A percentile compares a stretch with the other conserved stretches of the same genome.
These are phyloP conservation scores for Tetrapyrgos nigripes DNA, from an alignment of 1,284 basidiomycete genomes.

Conservation along the genomic window DNA sequence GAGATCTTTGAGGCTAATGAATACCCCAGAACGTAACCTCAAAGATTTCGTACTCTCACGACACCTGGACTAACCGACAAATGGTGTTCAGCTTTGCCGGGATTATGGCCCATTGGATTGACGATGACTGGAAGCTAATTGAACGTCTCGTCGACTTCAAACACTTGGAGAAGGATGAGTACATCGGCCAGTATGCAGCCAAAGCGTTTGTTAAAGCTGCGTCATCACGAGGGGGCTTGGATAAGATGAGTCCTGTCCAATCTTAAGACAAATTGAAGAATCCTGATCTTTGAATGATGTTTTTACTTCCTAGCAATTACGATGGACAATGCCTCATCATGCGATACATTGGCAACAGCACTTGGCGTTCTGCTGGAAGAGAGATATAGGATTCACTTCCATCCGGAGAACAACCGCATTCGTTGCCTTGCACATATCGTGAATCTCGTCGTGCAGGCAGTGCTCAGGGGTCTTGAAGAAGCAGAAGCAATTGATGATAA, in stretches of 20 bases:
- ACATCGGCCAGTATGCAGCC: conserved; percentile 32
- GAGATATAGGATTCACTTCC: conserved; percentile 18
- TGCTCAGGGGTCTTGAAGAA: conserved; percentile 33
- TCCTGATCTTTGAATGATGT: neutral
- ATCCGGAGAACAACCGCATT: conserved; percentile 20
- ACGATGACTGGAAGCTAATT: conserved; percentile 36
- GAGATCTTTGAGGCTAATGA: neutral
- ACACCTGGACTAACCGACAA: conserved; percentile 36
- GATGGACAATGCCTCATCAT: too few relatives aligned
- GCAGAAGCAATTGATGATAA: conserved; percentile 32
- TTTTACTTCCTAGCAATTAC: too few relatives aligned
- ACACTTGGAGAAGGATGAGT: conserved; percentile 32
- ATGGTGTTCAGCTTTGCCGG: conserved; percentile 38
- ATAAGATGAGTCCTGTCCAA: conserved; percentile 34
- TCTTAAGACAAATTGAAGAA: neutral
- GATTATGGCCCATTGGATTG: too few relatives aligned
- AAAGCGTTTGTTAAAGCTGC: conserved; percentile 29
- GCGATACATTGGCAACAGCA: conserved; percentile 17
- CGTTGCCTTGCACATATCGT: conserved; percentile 34
- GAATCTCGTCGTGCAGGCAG: conserved; percentile 43
- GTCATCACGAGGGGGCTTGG: conserved; percentile 22
- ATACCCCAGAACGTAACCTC: conserved; percentile 29
- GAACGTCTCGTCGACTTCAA: conserved; percentile 36
- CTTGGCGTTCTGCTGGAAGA: conserved; percentile 12
- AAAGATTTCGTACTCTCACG: conserved; percentile 30